These are phyloP conservation scores for Didymella pomorum DNA, from an alignment of 2,329 filamentous ascomycete genomes.

Conservation along the genomic window DNA sequence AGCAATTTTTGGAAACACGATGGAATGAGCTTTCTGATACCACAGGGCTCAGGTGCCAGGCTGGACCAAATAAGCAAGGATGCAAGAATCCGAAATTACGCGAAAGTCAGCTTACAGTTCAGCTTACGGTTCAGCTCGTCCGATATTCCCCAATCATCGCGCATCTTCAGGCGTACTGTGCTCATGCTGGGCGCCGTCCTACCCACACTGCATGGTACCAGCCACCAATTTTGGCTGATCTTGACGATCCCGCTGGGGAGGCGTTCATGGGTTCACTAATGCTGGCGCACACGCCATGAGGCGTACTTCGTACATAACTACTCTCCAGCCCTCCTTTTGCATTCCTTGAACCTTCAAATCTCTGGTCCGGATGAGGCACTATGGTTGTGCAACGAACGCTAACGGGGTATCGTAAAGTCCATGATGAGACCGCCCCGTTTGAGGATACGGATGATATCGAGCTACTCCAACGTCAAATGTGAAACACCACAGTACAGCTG, in stretches of 20 bases:
- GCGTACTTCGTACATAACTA: background rate
- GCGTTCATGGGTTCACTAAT: background rate
- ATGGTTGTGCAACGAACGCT: slow-evolving; percentile 10
- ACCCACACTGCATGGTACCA: background rate
- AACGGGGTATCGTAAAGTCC: slow-evolving; percentile 2
- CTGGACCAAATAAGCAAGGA: background rate
- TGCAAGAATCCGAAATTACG: background rate
- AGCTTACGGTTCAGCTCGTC: background rate
- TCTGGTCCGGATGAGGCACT: background rate
- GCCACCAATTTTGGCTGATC: background rate
- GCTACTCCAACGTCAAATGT: slow-evolving; percentile 4
- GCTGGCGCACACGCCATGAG: background rate
- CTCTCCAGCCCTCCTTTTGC: background rate
- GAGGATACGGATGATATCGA: slow-evolving; percentile 8
- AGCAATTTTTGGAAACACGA: background rate
- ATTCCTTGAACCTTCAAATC: background rate
- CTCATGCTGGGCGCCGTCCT: background rate
- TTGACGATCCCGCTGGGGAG: background rate
- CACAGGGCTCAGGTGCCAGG: background rate
- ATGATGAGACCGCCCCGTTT: background rate
- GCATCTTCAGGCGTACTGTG: background rate
- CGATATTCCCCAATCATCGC: background rate
- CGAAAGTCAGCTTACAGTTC: background rate
- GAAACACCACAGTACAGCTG: background rate
- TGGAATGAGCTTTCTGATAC: background rate